These are phyloP conservation scores for Sinapis alba DNA, from an alignment of 441 rosid genomes.

Conservation along the genomic window DNA sequence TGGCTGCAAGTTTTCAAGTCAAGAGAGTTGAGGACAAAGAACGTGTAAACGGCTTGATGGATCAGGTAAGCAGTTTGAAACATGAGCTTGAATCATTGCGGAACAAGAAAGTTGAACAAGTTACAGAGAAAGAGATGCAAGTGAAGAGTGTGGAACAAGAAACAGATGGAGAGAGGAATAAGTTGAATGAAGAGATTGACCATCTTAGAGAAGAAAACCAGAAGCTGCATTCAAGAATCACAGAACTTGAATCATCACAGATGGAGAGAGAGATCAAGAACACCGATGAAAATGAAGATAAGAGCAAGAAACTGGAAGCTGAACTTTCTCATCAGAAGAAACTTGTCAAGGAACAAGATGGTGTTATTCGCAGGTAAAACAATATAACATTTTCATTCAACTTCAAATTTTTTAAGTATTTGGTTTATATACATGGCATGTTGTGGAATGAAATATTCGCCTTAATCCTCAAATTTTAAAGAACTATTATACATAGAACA, in stretches of 20 bases:
- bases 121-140: slow-evolving; percentile 35
- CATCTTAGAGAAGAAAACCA: slow-evolving; percentile 52
- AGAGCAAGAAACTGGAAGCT: slow-evolving; percentile 39
- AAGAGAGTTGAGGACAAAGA: slow-evolving; percentile 39
- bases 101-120: slow-evolving; percentile 41
- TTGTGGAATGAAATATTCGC: not conserved
- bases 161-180: slow-evolving; percentile 39
- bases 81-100: slow-evolving; percentile 48
- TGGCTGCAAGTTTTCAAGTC: slow-evolving; percentile 33
- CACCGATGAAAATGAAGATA: slow-evolving; percentile 39
- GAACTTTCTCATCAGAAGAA: slow-evolving; percentile 46
- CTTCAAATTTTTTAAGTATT: not conserved
- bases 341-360: slow-evolving; percentile 49
- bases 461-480: not conserved
- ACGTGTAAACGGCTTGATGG: slow-evolving; percentile 38
- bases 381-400: no score
- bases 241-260: slow-evolving; percentile 46
- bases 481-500: not conserved
- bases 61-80: slow-evolving; percentile 43
- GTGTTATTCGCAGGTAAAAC: slow-evolving; percentile 26
- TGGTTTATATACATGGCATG: not conserved
- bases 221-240: slow-evolving; percentile 38
- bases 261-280: slow-evolving; percentile 43
- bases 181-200: slow-evolving; percentile 43
- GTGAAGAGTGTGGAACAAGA: slow-evolving; percentile 50